A percentile compares a stretch with the other conserved stretches of the same genome.
Evolutionary conservation across 2,329 filamentous ascomycete species (phyloP).

Genomic region (Xylariales sp.): DNA sequence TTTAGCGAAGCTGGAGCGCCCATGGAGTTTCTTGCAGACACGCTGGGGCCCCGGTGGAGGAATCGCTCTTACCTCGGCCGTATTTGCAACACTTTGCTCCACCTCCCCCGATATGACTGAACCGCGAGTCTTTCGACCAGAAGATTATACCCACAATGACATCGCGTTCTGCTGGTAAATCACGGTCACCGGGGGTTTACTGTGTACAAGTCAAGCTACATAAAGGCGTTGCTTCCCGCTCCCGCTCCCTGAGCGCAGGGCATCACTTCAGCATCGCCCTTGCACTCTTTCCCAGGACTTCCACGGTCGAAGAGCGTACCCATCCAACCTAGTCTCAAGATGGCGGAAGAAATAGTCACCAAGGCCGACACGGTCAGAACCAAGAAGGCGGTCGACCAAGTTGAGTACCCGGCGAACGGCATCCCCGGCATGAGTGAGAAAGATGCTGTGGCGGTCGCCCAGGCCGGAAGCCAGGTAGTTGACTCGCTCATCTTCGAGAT

Average conservation of each 20-base stretch:
- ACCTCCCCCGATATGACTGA: too few species aligned
- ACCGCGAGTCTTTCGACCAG: too few species aligned
- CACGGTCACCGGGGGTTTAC: too few species aligned
- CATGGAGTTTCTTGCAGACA: too few species aligned
- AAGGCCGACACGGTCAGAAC: background rate
- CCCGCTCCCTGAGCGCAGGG: too few species aligned
- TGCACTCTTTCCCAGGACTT: background rate
- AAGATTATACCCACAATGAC: constrained; percentile 11
- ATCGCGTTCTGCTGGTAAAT: constrained; percentile 1
- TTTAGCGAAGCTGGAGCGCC: too few species aligned
- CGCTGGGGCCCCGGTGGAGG: constrained; percentile 14
- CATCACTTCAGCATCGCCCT: too few species aligned
- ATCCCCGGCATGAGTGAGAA: constrained; percentile 21
- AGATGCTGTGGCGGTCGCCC: constrained; percentile 32
- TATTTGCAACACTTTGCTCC: constrained; percentile 6
- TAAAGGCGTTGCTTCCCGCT: too few species aligned
- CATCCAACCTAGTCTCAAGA: constrained; percentile 1
- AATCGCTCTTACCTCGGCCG: constrained; percentile 14
- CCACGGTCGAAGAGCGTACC: background rate
- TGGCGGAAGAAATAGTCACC: constrained; percentile 4
- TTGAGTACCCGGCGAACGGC: constrained; percentile 18
- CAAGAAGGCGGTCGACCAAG: constrained; percentile 15
- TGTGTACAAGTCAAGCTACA: too few species aligned
- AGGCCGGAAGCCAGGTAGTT: constrained; percentile 30
- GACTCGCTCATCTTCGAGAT: constrained; percentile 36